Base-by-base conservation (phyloP, 805 yeast species). In the Suhomyces tanzawaensis region DNA sequence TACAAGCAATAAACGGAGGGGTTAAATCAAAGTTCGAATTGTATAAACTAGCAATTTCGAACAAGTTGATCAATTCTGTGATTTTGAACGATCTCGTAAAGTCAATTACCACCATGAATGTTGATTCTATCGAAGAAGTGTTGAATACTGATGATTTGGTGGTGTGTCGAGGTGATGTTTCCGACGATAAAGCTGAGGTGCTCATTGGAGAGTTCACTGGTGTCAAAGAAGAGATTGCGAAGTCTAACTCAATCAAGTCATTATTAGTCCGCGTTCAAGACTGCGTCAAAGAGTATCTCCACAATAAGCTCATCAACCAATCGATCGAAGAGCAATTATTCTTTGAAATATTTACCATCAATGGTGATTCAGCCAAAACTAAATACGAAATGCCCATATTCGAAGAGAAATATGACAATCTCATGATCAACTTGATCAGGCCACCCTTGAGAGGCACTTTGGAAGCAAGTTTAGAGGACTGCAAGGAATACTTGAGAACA, bases 361-460 rank as follows among this genome's bases (percentile, higher is more conserved):
- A 47, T 37, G 63, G 63, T 1, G 60, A 57, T 4, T 21, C 39
- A 19, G 16, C 19, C 19, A 36, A 34, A 19, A 36, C 30, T 4
- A 24, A 23, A 14, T 32, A 16, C 15, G 31, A 29, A 13, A 16
- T 26, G 6, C 44, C 45, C 2, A 34, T 51, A 3, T 53, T 66
- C 24, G 64, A 65, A 40, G 74, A 69, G 36, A 67, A 65, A 42
- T 54, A 54, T 40, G 64, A 58, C 29, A 66, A 67, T 34, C 47
- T 68, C 29, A 62, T 67, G 70, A 53, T 65, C 19, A 57, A 56
- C 32, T 51, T 68, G 23, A 34, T 67, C 19, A 49, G 73, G 25
- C 74, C 74, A 3, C 58, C 55, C 27, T 47, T 59, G 18, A 48
- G 74, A 29, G 44, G 53, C 9, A 48, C 48, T 2, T 40, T 69